Evolutionary conservation across 2,329 filamentous ascomycete species (phyloP).

Genomic region (Juglanconis juglandina): DNA sequence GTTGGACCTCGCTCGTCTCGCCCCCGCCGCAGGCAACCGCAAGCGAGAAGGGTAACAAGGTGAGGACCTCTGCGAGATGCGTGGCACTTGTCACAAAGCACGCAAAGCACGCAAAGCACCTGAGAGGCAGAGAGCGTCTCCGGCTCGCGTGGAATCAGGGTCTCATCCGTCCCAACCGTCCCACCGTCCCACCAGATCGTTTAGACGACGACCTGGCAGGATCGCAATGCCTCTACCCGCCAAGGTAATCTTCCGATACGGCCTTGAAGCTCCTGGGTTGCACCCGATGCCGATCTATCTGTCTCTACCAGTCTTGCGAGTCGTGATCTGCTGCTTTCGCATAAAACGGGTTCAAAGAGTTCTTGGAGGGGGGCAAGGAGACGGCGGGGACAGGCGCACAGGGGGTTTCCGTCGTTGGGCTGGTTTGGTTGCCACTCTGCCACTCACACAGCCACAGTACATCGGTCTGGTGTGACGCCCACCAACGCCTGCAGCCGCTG

Average conservation of each 20-base stretch:
- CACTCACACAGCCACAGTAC: too few species aligned
- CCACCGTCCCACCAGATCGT: slow-evolving; percentile 15
- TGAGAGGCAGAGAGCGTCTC: neutral
- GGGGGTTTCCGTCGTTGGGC: neutral
- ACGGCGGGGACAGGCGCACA: too few species aligned
- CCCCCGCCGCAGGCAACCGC: neutral
- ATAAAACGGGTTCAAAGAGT: neutral
- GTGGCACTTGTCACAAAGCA: neutral
- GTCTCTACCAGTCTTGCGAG: neutral
- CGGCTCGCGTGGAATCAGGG: slow-evolving; percentile 2
- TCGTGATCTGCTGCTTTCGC: neutral
- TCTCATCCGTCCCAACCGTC: slow-evolving; percentile 1
- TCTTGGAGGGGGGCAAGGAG: neutral
- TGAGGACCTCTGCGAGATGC: neutral
- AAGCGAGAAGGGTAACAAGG: neutral
- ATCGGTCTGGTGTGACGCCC: slow-evolving; percentile 1
- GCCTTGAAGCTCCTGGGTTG: slow-evolving; percentile 9
- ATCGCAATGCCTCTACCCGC: slow-evolving; percentile 7
- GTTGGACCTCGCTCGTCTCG: neutral
- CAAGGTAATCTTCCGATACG: slow-evolving; percentile 9
- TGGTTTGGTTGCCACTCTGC: neutral
- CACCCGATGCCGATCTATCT: slow-evolving; percentile 10
- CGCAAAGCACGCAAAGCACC: neutral
- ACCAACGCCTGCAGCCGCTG: neutral
- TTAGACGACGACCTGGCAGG: slow-evolving; percentile 13